Base-by-base conservation (phyloP, 129 eudicot species). In the Deinandra increscens region DNA sequence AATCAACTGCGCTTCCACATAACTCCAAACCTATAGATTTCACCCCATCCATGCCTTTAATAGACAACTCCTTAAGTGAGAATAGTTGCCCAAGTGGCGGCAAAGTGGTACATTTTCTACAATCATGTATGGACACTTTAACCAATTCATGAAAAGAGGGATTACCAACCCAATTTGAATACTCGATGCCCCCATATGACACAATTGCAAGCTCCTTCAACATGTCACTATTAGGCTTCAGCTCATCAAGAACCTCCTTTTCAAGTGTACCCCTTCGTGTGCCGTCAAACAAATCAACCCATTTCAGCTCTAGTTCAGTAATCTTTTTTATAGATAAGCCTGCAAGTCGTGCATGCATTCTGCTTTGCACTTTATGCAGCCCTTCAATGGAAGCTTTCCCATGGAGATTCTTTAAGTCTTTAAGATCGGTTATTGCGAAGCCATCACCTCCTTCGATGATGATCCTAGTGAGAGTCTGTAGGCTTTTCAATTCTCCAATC, bases 131-230 rank as follows among this genome's bases (percentile, higher is more conserved):
- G 4, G 34, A 48, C 31, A 68, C 72, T 1, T 48, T 13, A n/a
- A 50, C 20, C n/a, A 68, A 18, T 12, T 5, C 26, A 17, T 1
- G 33, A 68, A 68, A 81, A 1, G 54, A 51, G 0, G 83, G 74
- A 61, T 84, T 72, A 11, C 89, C 89, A 1, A 84, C 59, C 71
- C 71, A 66, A 29, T n/a, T 29, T 13, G 59, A 38, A 44, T 45
- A 66, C 29, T 66, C 29, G 45, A 5, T 45, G 13, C 71, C 71
- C 44, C 44, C 33, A 42, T 67, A 67, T 46, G 26, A 46, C 31
- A 26, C 33, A 45, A 67, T 46, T 11, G 1, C 3, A 3, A 49
- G 73, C 12, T 6, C n/a, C 18, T 68, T 19, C 29, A 68, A 9
- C 12, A 1, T 2, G 15, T 50, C 72, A 31, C 0, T 15, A 48